Evolutionary conservation across 345 rosid genomes (phyloP), one percentile per base, ranked within the genome.

Genomic region (Erodium maritimum): DNA sequence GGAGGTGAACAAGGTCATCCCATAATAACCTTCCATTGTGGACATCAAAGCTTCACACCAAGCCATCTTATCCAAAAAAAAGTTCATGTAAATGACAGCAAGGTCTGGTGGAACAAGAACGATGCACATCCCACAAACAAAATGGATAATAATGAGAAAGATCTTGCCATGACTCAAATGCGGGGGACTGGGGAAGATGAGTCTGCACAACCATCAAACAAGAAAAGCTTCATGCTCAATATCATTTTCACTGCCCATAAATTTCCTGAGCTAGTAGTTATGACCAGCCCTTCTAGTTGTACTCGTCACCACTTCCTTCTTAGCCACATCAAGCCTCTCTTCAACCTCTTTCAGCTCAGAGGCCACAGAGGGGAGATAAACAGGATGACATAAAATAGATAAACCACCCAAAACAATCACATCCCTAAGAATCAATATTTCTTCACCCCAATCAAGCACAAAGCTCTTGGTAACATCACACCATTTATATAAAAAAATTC

Each of bases 211-310:
- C 80, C 86, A 78, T 1, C 60, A 37, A 3, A 55, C 68, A 21
- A 81, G 71, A 46, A 78, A 81, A 19, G 76, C 79, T 56, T 71
- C 78, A 55, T 78, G 83, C 58, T 76, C 76, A 17, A 76, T 62
- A 8, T 73, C 73, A 60, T 59, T 61, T 46, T 63, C 71, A 57
- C 68, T 62, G 12, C 19, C 20, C 78, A 61, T 74, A 60, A 74
- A 77, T 66, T 50, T 65, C 56, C 11, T 17, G 52, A 72, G 68
- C 82, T 79, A 80, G 0, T 1, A 5, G 19, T 3, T 0, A 21
- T 48, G 66, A 4, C n/a, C 19, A 7, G 52, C 42, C 50, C 51
- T 29, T 6, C 0, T 11, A 7, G 56, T 9, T 11, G 19, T 0
- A 19, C 52, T 14, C 17, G 25, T 74, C 21, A 17, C 17, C 5